Percentiles rank a stretch among this genome's conserved stretches.
phyloP scores from a whole-genome alignment of 2,329 filamentous ascomycete genomes.

The Bipolaris zeicola region DNA sequence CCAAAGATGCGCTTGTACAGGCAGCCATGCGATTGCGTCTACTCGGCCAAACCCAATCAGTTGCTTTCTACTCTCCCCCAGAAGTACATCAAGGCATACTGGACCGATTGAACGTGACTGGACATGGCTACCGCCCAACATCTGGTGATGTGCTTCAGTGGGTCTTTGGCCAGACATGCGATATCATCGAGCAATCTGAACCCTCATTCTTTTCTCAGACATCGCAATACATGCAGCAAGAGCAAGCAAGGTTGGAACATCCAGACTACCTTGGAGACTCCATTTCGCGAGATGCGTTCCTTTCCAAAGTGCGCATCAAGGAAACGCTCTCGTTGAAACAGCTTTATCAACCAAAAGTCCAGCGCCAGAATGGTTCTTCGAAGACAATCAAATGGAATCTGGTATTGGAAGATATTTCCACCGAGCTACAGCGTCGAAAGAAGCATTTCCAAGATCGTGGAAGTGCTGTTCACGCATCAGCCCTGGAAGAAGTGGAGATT shows the following conservation, averaged over 20 bases:
- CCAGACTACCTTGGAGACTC: conserved; percentile 49
- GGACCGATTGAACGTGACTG: conserved; percentile 25
- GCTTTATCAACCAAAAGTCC: conserved; percentile 58
- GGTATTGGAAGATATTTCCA: conserved; percentile 39
- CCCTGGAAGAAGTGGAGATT: conserved; percentile 67
- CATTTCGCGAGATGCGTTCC: conserved; percentile 45
- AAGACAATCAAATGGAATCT: conserved; percentile 24
- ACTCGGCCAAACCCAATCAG: conserved; percentile 61
- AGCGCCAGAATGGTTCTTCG: conserved; percentile 5
- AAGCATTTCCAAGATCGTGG: conserved; percentile 53
- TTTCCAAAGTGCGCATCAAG: conserved; percentile 55
- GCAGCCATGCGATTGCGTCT: conserved; percentile 70
- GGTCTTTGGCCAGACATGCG: conserved; percentile 69
- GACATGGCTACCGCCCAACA: conserved; percentile 35
- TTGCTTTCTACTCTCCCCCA: conserved; percentile 61
- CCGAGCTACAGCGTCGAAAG: conserved; percentile 44
- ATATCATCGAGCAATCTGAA: conserved; percentile 63
- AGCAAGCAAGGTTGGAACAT: conserved; percentile 55
- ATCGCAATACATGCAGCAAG: conserved; percentile 63
- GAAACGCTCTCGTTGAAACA: conserved; percentile 64
- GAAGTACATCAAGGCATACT: conserved; percentile 68
- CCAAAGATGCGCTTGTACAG: conserved; percentile 68
- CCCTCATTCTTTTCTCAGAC: conserved; percentile 66
- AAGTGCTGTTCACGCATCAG: conserved; percentile 54
- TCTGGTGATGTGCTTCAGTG: conserved; percentile 63